A percentile compares a stretch with the other conserved stretches of the same genome.
phyloP scores from a whole-genome alignment of 148 eudicot genomes.

The Mesembryanthemum crystallinum region DNA sequence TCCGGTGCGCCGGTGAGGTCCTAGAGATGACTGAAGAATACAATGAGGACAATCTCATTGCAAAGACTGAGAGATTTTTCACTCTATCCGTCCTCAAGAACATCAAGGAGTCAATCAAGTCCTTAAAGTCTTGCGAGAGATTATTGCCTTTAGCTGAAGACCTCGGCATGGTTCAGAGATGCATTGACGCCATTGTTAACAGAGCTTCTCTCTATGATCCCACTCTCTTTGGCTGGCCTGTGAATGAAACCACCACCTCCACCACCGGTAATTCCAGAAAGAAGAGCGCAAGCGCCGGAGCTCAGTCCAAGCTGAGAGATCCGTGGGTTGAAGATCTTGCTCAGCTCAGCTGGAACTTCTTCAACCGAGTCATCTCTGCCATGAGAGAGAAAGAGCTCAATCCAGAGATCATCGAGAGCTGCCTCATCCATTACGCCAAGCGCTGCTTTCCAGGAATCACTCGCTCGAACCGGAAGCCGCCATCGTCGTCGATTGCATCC shows the following conservation, averaged over 20 bases:
- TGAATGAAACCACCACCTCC: conserved; percentile 32
- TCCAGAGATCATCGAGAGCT: conserved; percentile 64
- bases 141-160: conserved; percentile 58
- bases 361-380: conserved; percentile 48
- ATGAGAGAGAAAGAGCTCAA: conserved; percentile 56
- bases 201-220: conserved; percentile 72
- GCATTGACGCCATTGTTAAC: conserved; percentile 52
- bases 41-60: conserved; percentile 74
- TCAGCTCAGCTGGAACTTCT: conserved; percentile 42
- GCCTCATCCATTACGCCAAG: conserved; percentile 61
- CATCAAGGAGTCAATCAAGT: conserved; percentile 50
- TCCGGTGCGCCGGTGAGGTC: conserved; percentile 87
- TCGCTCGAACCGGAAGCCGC: conserved; percentile 45
- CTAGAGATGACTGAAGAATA: conserved; percentile 83
- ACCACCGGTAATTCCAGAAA: conserved; percentile 16
- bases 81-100: conserved; percentile 51
- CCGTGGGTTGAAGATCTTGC: conserved; percentile 79
- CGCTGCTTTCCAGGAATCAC: conserved; percentile 68
- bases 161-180: conserved; percentile 66
- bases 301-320: conserved; percentile 10
- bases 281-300: not conserved
- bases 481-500: conserved; percentile 45
- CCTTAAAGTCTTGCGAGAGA: conserved; percentile 62
- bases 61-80: conserved; percentile 59
- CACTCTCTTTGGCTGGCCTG: conserved; percentile 85